Evolutionary conservation across 2,329 filamentous ascomycete genomes (phyloP).

Genomic region (Periconia sp.): DNA sequence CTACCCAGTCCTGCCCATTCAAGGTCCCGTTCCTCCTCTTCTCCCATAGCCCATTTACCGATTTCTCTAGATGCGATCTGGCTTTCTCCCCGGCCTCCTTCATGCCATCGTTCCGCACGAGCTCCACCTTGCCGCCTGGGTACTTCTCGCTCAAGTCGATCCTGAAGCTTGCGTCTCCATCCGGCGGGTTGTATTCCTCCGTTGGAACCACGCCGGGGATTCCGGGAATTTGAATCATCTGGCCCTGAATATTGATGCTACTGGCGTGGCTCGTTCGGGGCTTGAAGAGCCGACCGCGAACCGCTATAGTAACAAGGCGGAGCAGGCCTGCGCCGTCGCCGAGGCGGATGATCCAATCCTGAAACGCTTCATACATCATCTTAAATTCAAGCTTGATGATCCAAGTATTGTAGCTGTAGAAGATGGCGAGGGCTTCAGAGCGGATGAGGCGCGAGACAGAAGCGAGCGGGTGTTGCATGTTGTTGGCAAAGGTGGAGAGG

Average conservation of each 20-base stretch:
- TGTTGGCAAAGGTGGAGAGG: constrained; percentile 44
- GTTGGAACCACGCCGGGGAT: constrained; percentile 1
- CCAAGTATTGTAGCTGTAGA: constrained; percentile 50
- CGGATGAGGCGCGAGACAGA: constrained; percentile 43
- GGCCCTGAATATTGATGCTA: constrained; percentile 25
- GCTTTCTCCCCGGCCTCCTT: constrained; percentile 36
- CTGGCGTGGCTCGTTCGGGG: constrained; percentile 32
- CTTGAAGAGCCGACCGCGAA: constrained; percentile 42
- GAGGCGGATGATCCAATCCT: constrained; percentile 45
- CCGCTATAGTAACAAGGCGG: constrained; percentile 40
- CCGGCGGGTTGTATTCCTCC: constrained; percentile 37
- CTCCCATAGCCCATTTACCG: constrained; percentile 39
- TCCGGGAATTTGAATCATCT: constrained; percentile 26
- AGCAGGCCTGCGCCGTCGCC: constrained; percentile 38
- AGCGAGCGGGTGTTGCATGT: constrained; percentile 46
- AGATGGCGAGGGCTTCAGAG: constrained; percentile 45
- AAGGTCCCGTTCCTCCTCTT: constrained; percentile 36
- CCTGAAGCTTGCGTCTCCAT: constrained; percentile 45
- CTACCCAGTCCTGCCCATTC: constrained; percentile 43
- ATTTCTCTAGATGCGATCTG: constrained; percentile 22
- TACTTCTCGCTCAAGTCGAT: constrained; percentile 47
- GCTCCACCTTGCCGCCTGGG: constrained; percentile 33
- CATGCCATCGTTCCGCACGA: constrained; percentile 43
- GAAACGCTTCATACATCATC: constrained; percentile 49
- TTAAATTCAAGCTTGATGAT: constrained; percentile 47